Percentiles rank a stretch among this genome's conserved stretches.
phyloP scores from a whole-genome alignment of 306 rosid genomes.

The Dalbergia oliveri region DNA sequence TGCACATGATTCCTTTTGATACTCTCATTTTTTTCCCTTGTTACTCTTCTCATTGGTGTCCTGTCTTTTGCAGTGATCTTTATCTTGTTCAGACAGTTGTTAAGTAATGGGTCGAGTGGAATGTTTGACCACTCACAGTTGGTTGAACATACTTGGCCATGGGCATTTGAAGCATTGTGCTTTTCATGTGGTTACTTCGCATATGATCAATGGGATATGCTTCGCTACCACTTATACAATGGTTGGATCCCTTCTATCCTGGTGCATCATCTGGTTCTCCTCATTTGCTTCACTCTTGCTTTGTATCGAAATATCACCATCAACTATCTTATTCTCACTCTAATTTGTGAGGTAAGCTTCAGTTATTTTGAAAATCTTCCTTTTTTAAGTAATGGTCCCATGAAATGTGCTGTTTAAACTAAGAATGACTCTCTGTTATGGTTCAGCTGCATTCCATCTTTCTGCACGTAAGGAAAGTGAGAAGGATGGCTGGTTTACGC shows the following conservation, averaged over 20 bases:
- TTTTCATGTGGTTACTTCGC: constrained; percentile 99
- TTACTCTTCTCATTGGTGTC: constrained; percentile 18
- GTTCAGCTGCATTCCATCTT: constrained; percentile 90
- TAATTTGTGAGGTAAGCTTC: constrained; percentile 80
- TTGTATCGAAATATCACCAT: constrained; percentile 87
- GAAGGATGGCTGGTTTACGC: constrained; percentile 85
- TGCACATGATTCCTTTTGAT: background rate
- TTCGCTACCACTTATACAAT: constrained; percentile 66
- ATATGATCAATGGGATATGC: constrained; percentile 98
- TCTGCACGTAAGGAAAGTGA: constrained; percentile 78
- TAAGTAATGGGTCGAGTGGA: constrained; percentile 56
- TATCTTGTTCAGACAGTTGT: constrained; percentile 68
- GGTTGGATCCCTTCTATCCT: constrained; percentile 89
- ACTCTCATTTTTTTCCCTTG: background rate
- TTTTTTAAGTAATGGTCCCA: constrained; percentile 6
- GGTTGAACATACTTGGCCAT: constrained; percentile 81
- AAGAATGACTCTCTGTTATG: constrained; percentile 44
- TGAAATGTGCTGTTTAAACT: constrained; percentile 24
- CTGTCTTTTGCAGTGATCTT: constrained; percentile 66
- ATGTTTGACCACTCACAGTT: constrained; percentile 90
- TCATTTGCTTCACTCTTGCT: constrained; percentile 92
- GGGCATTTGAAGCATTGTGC: constrained; percentile 89
- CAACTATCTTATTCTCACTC: constrained; percentile 97
- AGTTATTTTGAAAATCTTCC: constrained; percentile 6
- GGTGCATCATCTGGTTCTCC: constrained; percentile 89